Evolutionary conservation across 148 eudicot genomes (phyloP), one percentile per base, ranked within the genome.

Genomic region (Heliamphora exappendiculata): DNA sequence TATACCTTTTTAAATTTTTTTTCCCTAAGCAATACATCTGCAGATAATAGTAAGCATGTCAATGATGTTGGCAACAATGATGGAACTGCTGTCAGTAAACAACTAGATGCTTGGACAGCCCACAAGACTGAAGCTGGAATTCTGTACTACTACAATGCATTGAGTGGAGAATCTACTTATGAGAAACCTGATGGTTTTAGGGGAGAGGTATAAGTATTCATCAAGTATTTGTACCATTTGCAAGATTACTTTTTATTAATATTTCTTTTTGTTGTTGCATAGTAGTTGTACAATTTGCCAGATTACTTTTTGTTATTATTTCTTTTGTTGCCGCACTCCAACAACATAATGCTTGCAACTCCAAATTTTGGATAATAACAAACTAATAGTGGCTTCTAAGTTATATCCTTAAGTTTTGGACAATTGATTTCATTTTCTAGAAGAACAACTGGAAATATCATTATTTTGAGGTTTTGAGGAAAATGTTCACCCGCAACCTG

Each of bases 111-210:
- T 26, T 96, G 99, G 99, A 91, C 97, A 58, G 97, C 97, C 29
- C 99, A 96, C 81, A 84, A 91, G 81, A 91, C 91, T 85, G 98
- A 89, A 79, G 60, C 88, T 34, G 99, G 99, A 77, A 84, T 82
- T 73, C 84, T 93, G 33, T 96, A 96, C 87, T 96, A 96, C 82
- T 96, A 93, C 82, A 96, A 93, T 75, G 85, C 98, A 42, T 24
- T 91, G 78, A 89, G 97, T 3, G 89, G 95, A 72, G 91, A 91
- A 80, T 96, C 99, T 51, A 96, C 99, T 7, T 96, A 96, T 81
- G 87, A 85, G 82, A 96, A 87, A 81, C 99, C 99, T 82, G 60
- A 80, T 10, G 88, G 89, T 74, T 96, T 87, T 79, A 91, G 76
- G 73, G 94, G 91, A 83, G 97, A 96, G 97, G 99, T 95, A 89